These are phyloP conservation scores for Penicillium turbatum DNA, from an alignment of 495 filamentous ascomycete genomes.

Conservation along the genomic window DNA sequence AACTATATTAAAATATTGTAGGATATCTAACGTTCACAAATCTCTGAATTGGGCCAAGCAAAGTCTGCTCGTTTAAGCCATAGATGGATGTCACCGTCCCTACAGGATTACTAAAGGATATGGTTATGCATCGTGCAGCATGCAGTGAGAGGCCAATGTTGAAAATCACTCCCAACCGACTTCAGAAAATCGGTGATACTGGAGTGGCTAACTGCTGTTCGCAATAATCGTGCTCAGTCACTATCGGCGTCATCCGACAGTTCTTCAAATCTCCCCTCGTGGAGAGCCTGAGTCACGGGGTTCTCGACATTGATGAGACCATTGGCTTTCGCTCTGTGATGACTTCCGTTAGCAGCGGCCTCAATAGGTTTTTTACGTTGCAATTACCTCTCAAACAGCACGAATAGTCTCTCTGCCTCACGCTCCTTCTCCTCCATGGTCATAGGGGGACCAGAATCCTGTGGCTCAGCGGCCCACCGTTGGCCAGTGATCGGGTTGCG, in stretches of 20 bases:
- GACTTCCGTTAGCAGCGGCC: constrained; percentile 11
- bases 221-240: constrained; percentile 21
- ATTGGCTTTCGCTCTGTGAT: constrained; percentile 68
- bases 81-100: no score
- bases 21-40: no score
- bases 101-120: no score
- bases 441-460: constrained; percentile 62
- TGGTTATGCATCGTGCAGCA: no score
- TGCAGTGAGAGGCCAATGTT: no score
- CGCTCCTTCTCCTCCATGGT: constrained; percentile 86
- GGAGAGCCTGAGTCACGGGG: constrained; percentile 70
- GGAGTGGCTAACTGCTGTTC: no score
- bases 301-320: constrained; percentile 83
- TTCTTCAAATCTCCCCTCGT: constrained; percentile 78
- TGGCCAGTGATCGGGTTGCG: constrained; percentile 93
- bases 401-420: constrained; percentile 89
- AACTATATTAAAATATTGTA: background rate
- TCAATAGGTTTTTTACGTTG: background rate
- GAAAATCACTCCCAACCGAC: no score
- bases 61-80: no score
- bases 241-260: constrained; percentile 42
- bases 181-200: no score
- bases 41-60: no score
- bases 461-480: constrained; percentile 62
- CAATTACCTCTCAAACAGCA: constrained; percentile 83